phyloP scores from a whole-genome alignment of 23 red algal genomes.

The Gracilaria gracilis region DNA sequence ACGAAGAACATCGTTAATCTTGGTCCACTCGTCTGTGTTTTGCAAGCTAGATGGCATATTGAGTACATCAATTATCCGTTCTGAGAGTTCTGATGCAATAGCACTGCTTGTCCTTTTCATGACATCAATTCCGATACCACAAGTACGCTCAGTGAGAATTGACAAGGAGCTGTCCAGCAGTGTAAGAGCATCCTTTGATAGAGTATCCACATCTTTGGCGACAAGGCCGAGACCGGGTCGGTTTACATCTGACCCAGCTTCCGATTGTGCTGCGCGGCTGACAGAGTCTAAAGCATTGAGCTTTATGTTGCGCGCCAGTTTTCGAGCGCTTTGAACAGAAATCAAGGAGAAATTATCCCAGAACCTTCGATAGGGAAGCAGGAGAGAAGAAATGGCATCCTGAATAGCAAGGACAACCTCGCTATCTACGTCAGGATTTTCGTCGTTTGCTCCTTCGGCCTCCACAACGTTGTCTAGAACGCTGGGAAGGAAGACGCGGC shows the following conservation, averaged over 20 bases:
- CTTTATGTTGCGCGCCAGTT: constrained; percentile 6
- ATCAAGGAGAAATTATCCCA: constrained; percentile 46
- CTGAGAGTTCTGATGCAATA: constrained; percentile 37
- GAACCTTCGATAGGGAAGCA: constrained; percentile 53
- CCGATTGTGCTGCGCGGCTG: neutral
- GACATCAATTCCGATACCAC: constrained; percentile 52
- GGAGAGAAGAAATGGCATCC: constrained; percentile 54
- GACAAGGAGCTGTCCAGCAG: constrained; percentile 33
- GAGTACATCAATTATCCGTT: constrained; percentile 33
- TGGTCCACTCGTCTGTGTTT: constrained; percentile 56
- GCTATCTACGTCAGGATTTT: neutral
- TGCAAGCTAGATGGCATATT: constrained; percentile 4
- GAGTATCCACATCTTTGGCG: constrained; percentile 56
- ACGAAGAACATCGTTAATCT: constrained; percentile 48
- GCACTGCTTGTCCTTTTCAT: constrained; percentile 48
- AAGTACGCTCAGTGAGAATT: constrained; percentile 28
- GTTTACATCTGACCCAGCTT: neutral
- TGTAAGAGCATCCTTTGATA: constrained; percentile 14
- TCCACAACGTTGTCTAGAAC: neutral
- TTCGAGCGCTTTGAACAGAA: constrained; percentile 34
- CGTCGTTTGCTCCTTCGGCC: neutral
- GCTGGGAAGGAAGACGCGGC: neutral
- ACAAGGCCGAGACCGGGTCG: constrained; percentile 21
- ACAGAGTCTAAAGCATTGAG: constrained; percentile 14
- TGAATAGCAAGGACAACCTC: constrained; percentile 27